Evolutionary conservation across 2,329 filamentous ascomycete species (phyloP).

Genomic region (Neodidymelliopsis sp.): DNA sequence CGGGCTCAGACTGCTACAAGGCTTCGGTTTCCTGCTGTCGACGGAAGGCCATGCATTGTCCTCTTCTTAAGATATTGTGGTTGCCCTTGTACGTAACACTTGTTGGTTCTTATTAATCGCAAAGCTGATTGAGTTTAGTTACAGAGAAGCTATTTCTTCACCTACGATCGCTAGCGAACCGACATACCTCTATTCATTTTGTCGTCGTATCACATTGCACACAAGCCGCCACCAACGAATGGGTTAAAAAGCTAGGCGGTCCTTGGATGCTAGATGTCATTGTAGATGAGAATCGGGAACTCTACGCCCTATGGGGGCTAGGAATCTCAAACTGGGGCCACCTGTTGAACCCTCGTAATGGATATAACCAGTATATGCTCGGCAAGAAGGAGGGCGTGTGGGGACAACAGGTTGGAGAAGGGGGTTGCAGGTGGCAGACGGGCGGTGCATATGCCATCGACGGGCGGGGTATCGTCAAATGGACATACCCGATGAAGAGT

Average conservation of each 20-base stretch:
- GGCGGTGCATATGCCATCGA: constrained; percentile 46
- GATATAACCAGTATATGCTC: constrained; percentile 46
- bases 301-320: constrained; percentile 68
- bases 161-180: constrained; percentile 63
- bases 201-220: constrained; percentile 68
- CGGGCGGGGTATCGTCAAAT: constrained; percentile 42
- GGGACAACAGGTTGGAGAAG: constrained; percentile 46
- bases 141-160: constrained; percentile 61
- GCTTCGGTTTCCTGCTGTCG: constrained; percentile 41
- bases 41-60: constrained; percentile 40
- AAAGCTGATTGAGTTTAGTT: constrained; percentile 27
- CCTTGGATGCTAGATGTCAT: constrained; percentile 64
- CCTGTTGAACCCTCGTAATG: constrained; percentile 45
- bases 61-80: constrained; percentile 46
- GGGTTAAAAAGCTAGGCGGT: constrained; percentile 65
- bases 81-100: constrained; percentile 40
- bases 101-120: neutral
- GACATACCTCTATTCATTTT: constrained; percentile 61
- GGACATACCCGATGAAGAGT: constrained; percentile 46
- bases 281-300: constrained; percentile 63
- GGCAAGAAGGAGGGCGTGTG: constrained; percentile 46
- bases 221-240: constrained; percentile 62
- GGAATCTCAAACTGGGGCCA: constrained; percentile 53
- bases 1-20: constrained; percentile 39
- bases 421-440: constrained; percentile 46